Conservation (phyloP, 2,329 filamentous ascomycete species). For the Colletotrichum spinosum region DNA sequence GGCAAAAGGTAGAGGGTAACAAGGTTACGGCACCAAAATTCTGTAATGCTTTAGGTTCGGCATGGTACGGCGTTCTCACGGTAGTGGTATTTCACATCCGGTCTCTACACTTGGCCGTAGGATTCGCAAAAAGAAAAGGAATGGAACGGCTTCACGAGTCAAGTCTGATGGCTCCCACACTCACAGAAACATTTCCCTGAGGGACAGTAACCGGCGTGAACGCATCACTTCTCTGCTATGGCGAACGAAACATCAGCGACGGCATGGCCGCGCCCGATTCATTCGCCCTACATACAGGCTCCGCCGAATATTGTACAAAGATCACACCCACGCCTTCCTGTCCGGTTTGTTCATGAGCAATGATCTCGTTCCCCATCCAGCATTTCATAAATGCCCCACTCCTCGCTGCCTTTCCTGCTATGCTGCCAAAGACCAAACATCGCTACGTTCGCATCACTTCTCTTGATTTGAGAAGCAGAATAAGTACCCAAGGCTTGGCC, state of each 20-base stretch:
- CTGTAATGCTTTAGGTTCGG: constrained; percentile 31
- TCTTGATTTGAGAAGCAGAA: constrained; percentile 28
- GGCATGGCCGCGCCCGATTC: constrained; percentile 6
- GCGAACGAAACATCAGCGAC: too few species aligned
- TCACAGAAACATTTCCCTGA: not conserved
- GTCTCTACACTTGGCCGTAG: constrained; percentile 24
- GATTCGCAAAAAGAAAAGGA: constrained; percentile 21
- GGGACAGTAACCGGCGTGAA: too few species aligned
- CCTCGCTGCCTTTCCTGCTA: constrained; percentile 25
- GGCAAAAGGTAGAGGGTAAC: constrained; percentile 39
- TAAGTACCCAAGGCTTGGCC: constrained; percentile 31
- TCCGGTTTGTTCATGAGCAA: constrained; percentile 28
- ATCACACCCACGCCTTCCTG: constrained; percentile 19
- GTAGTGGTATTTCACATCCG: constrained; percentile 30
- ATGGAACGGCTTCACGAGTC: constrained; percentile 24
- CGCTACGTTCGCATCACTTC: constrained; percentile 34
- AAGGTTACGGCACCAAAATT: not conserved
- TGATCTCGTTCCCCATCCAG: constrained; percentile 10
- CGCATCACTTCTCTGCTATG: too few species aligned
- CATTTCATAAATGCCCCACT: constrained; percentile 26
- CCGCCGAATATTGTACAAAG: constrained; percentile 31
- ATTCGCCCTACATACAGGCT: constrained; percentile 22
- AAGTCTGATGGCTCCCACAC: constrained; percentile 10
- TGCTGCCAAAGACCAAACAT: constrained; percentile 37
- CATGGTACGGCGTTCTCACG: constrained; percentile 35